Evolutionary conservation across 805 yeast species (phyloP).

Genomic region (Hanseniaspora vineae): DNA sequence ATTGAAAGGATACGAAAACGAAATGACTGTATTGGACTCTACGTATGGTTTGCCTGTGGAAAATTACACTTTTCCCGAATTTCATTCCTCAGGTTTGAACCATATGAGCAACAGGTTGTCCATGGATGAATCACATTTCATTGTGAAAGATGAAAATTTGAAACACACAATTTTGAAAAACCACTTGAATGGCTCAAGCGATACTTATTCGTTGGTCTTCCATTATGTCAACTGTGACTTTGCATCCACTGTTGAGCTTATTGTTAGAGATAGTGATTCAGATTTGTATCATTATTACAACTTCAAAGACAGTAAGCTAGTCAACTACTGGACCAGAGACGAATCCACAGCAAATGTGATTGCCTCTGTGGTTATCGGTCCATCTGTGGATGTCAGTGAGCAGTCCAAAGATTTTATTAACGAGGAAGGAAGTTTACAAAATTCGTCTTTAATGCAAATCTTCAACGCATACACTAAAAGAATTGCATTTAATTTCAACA

Average conservation of each 20-base stretch:
- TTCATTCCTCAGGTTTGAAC: conserved; percentile 10
- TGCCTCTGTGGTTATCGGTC: conserved; percentile 15
- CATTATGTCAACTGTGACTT: conserved; percentile 11
- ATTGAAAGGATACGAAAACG: background rate
- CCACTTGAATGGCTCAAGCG: conserved; percentile 6
- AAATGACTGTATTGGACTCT: conserved; percentile 1
- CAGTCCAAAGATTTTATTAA: conserved; percentile 10
- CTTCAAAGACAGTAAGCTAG: conserved; percentile 13
- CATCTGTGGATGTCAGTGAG: conserved; percentile 8
- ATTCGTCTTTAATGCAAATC: conserved; percentile 3
- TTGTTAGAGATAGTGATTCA: conserved; percentile 8
- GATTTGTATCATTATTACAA: conserved; percentile 10
- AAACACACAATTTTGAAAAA: conserved; percentile 9
- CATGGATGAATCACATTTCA: conserved; percentile 5
- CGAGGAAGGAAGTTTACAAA: conserved; percentile 7
- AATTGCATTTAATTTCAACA: conserved; percentile 11
- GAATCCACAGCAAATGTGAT: conserved; percentile 28
- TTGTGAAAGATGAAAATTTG: conserved; percentile 12
- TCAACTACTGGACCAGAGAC: conserved; percentile 30
- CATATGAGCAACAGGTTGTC: conserved; percentile 8
- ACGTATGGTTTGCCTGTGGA: background rate
- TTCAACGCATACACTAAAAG: conserved; percentile 20
- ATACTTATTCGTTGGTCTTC: background rate
- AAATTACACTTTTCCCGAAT: background rate
- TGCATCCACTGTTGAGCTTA: conserved; percentile 7